Conservation (phyloP, 352 stramenopile genomes). For the Phytophthora agathidicida region DNA sequence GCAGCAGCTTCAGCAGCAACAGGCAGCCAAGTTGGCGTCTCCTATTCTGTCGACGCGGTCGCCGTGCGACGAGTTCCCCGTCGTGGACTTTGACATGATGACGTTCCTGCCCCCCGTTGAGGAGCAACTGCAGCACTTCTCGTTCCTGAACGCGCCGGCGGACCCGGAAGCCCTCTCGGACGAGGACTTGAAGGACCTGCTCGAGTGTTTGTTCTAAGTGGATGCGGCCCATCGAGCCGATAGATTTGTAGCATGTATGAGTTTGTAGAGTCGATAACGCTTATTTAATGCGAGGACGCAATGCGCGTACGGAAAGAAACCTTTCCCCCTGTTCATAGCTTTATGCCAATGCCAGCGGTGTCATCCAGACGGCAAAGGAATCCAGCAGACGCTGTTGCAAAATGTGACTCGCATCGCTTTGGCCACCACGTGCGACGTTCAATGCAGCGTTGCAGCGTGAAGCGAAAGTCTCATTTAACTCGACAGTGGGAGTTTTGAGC, state of each 20-base stretch:
- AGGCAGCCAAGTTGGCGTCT: constrained; percentile 18
- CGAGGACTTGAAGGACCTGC: constrained; percentile 46
- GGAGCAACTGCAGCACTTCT: constrained; percentile 30
- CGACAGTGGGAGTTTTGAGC: constrained; percentile 9
- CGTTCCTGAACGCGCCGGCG: constrained; percentile 26
- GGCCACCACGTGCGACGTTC: constrained; percentile 9
- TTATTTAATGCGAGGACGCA: constrained; percentile 25
- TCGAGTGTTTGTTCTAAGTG: constrained; percentile 51
- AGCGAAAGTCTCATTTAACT: constrained; percentile 21
- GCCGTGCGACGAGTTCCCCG: constrained; percentile 37
- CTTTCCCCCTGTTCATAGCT: too few relatives aligned
- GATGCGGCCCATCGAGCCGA: neutral
- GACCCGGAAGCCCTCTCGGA: constrained; percentile 34
- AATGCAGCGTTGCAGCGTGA: too few relatives aligned
- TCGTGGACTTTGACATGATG: constrained; percentile 50
- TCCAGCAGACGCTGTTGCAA: neutral
- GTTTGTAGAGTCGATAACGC: constrained; percentile 13
- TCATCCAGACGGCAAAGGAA: too few relatives aligned
- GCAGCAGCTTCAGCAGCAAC: constrained; percentile 17
- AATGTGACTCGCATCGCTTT: neutral
- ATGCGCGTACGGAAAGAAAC: constrained; percentile 4
- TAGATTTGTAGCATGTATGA: constrained; percentile 24
- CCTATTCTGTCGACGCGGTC: constrained; percentile 22
- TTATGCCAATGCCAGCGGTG: too few relatives aligned
- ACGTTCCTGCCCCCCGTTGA: constrained; percentile 37